Conservation (phyloP, 352 stramenopile genomes). For the Chrysophaeum taylorii region DNA sequence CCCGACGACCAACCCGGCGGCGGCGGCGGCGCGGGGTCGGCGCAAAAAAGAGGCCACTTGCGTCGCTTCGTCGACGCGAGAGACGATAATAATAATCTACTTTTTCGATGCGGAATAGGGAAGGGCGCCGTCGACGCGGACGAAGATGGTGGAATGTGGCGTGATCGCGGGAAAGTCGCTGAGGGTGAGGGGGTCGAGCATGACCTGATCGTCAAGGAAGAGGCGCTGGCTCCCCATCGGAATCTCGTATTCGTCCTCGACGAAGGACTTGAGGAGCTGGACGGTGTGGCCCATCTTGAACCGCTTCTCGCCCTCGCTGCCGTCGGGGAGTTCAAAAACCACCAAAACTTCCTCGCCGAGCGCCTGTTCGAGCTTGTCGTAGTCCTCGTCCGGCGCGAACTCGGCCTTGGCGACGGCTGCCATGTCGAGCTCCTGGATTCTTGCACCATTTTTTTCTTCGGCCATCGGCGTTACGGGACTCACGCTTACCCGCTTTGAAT, state of each 20-base stretch:
- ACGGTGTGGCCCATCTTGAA: conserved; percentile 26
- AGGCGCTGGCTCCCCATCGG: conserved; percentile 13
- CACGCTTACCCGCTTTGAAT: no score
- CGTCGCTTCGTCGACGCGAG: no score
- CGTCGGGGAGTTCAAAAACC: conserved; percentile 21
- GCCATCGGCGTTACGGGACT: no score
- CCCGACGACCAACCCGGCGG: no score
- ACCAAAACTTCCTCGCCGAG: conserved; percentile 16
- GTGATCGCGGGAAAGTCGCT: conserved; percentile 8
- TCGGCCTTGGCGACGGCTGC: not conserved
- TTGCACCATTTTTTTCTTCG: no score
- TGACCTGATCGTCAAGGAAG: conserved; percentile 6
- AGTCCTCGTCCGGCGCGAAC: conserved; percentile 5
- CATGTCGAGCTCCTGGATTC: not conserved
- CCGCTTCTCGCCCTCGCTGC: conserved; percentile 12
- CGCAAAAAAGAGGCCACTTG: no score
- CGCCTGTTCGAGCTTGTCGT: conserved; percentile 5
- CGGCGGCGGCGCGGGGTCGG: no score
- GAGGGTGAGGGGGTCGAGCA: conserved; percentile 22
- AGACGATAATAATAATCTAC: no score
- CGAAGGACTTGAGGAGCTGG: conserved; percentile 21
- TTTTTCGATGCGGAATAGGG: not conserved
- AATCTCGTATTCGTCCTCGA: conserved; percentile 25
- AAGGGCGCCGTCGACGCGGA: conserved; percentile 3
- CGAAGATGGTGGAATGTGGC: not conserved